Evolutionary conservation across 805 yeast genomes (phyloP), one percentile per base, ranked within the genome.

Genomic region (Saccharomycopsis olivae): DNA sequence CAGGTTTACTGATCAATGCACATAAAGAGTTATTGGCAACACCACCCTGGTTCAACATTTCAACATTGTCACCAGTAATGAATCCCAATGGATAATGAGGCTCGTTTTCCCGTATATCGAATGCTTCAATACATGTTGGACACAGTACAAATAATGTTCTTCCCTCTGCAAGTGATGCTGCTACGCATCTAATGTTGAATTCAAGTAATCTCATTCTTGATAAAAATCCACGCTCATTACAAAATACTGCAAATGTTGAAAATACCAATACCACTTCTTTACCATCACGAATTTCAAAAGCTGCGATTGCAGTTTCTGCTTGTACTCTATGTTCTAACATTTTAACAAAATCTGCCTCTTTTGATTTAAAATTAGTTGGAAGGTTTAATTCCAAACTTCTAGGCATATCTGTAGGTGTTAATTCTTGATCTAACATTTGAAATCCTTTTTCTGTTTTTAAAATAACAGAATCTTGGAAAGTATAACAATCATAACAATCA

Each of bases 171-270:
- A 36, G 21, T 14, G 36, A 15, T 2, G 48, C 48, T 10, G 27
- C 18, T 3, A 4, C 11, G n/a, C 40, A 35, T 11, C 29, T 36
- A 28, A 41, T 25, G 25, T 45, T 45, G 32, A 41, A 41, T 25
- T 45, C 46, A 11, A 45, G n/a, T 10, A 36, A 9, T 15, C 28
- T 35, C 15, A 31, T 24, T 16, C 25, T 34, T n/a, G 48, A 39
- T 16, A 45, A 29, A 16, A 42, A 45, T 6, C 48, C 48, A n/a
- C 43, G 19, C 15, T 45, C 48, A 30, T 45, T 45, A 16, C 46
- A 45, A 20, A 45, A 45, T 3, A 33, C 39, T 5, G 48, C 46
- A 35, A 45, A 45, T 3, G 43, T 35, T 10, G 28, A 25, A 24
- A 45, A 45, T 18, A 45, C 42, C 17, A 41, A 24, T 18, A 45